A percentile compares a stretch with the other conserved stretches of the same genome.
Conservation (phyloP, 768 basidiomycete species). For the Russula abietina region DNA sequence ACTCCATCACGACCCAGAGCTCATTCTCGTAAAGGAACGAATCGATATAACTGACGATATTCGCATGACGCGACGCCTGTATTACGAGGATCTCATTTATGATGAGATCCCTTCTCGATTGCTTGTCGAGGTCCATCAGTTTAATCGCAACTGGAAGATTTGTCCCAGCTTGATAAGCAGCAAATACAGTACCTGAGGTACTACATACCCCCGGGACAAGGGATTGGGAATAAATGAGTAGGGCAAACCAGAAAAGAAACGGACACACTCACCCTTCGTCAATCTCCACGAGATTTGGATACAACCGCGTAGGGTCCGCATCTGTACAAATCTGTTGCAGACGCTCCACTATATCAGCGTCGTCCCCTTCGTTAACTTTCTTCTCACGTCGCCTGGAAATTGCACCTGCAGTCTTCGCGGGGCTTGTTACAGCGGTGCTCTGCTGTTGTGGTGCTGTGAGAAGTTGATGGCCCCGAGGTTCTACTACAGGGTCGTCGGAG, state of each 20-base stretch:
- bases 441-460: conserved; percentile 40
- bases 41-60: conserved; percentile 99
- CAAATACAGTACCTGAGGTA: conserved; percentile 97
- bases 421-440: conserved; percentile 56
- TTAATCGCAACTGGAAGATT: conserved; percentile 96
- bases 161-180: conserved; percentile 94
- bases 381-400: conserved; percentile 57
- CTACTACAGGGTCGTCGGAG: not conserved
- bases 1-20: no score
- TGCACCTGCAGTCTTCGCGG: conserved; percentile 64
- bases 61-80: conserved; percentile 92
- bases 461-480: conserved; percentile 32
- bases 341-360: conserved; percentile 76
- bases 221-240: not conserved
- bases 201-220: conserved; percentile 36
- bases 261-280: conserved; percentile 97
- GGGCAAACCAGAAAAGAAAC: not conserved
- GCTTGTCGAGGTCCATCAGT: conserved; percentile 99
- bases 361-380: no score
- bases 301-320: no score
- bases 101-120: conserved; percentile 99
- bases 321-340: no score
- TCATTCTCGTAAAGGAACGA: no score
- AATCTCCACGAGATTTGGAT: conserved; percentile 90
- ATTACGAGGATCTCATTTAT: no score